Base-by-base conservation (phyloP, 1,284 basidiomycete genomes). In the Puccinia hordei region DNA sequence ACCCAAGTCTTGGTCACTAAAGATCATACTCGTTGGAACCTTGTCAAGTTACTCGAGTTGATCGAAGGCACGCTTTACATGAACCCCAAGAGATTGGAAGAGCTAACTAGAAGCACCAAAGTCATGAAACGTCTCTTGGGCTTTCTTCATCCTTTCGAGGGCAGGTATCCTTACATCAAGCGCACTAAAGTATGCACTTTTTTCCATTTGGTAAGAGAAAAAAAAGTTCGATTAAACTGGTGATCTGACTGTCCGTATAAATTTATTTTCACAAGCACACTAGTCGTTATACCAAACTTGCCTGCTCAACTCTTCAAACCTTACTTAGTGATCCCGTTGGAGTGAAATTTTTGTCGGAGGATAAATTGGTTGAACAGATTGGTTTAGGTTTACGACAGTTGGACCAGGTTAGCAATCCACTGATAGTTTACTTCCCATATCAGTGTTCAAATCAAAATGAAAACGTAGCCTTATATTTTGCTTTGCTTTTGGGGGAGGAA, bases 21-120 rank as follows among this genome's bases (percentile, higher is more conserved):
- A 84, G 96, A 99, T 83, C 90, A 94, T 83, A 90, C 89, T 3
- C 95, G 93, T 83, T 99, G 97, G 97, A 94, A 93, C 83, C 92
- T 92, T 84, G 94, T 97, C 3, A 89, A 90, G 27, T 87, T 99
- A 77, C 90, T 92, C 83, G 95, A 97, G 69, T 88, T 99, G 19
- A 89, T 98, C 27, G 94, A 98, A 83, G 96, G 97, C 0, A 94
- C 95, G 0, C 87, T 99, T 71, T 88, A 95, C 68, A 79, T 72
- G 66, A 96, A 95, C 84, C 90, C 94, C 0, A 93, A 93, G 84
- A 88, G 97, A n/a, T 89, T 99, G 84, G 97, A 99, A 84, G 97
- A 99, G 86, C 94, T 93, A 0, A 93, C 96, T 85, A 92, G 92
- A 84, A 93, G 92, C 15, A 92, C 93, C 22, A 91, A 94, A 84